phyloP scores from a whole-genome alignment of 2,329 filamentous ascomycete species.

The Venturia pyrina region DNA sequence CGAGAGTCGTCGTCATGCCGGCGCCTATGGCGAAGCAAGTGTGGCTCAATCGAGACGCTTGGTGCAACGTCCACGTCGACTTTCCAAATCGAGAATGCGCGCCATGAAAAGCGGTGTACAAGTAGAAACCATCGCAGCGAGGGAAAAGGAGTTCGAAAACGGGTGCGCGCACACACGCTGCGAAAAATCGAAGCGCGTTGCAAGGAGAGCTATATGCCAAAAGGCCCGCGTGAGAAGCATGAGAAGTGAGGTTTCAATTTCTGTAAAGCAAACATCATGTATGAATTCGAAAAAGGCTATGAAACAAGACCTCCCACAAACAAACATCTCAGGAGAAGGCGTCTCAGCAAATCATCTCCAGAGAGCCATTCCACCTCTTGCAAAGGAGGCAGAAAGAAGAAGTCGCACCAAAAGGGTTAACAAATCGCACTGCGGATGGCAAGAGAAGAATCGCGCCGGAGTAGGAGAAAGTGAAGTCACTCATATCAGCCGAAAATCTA shows the following conservation, averaged over 20 bases:
- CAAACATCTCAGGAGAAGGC: not conserved
- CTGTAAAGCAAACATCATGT: not conserved
- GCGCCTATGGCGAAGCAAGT: no score
- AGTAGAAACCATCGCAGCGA: no score
- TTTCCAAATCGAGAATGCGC: no score
- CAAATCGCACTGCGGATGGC: not conserved
- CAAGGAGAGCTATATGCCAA: no score
- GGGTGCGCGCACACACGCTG: no score
- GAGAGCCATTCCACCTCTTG: not conserved
- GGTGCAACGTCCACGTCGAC: no score
- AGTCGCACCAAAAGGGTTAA: not conserved
- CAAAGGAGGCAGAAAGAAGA: not conserved
- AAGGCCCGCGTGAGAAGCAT: not conserved
- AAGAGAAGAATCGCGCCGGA: not conserved
- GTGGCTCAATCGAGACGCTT: no score
- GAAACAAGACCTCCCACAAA: not conserved
- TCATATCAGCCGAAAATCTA: not conserved
- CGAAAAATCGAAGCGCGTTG: no score
- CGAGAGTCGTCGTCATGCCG: no score
- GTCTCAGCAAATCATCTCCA: slow-evolving; percentile 1
- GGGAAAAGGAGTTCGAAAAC: no score
- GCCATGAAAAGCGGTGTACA: no score
- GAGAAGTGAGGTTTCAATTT: not conserved
- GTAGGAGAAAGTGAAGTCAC: not conserved
- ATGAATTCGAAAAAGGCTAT: not conserved